Evolutionary conservation across 2,329 filamentous ascomycete species (phyloP).

Genomic region (Penicillium sp.): DNA sequence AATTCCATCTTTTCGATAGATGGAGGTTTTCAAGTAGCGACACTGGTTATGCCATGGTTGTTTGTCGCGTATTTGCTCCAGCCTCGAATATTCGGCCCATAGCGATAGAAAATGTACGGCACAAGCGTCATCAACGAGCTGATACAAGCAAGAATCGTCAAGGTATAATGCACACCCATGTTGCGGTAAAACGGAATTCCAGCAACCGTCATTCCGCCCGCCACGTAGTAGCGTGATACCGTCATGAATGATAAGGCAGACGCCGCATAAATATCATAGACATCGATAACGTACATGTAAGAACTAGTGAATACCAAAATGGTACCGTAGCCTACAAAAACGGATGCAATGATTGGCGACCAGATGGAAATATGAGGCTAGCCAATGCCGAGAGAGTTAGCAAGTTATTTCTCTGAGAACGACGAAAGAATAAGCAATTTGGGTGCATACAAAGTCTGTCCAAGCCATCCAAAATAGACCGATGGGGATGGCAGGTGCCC

Average conservation of each 20-base stretch:
- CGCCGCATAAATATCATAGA: slow-evolving; percentile 59
- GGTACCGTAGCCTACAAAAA: slow-evolving; percentile 57
- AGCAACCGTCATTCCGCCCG: slow-evolving; percentile 44
- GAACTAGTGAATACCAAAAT: slow-evolving; percentile 56
- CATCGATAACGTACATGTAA: slow-evolving; percentile 64
- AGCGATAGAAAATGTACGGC: slow-evolving; percentile 41
- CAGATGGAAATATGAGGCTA: slow-evolving; percentile 50
- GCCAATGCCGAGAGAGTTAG: not conserved
- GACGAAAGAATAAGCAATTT: not conserved
- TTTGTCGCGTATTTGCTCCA: slow-evolving; percentile 15
- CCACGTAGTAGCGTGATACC: slow-evolving; percentile 46
- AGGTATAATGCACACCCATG: slow-evolving; percentile 48
- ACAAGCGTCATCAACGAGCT: slow-evolving; percentile 47
- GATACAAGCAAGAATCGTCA: slow-evolving; percentile 48
- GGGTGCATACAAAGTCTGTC: slow-evolving; percentile 43
- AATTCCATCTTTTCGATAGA: not conserved
- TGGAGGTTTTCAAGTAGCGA: not conserved
- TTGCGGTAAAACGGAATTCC: slow-evolving; percentile 46
- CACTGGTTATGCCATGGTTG: not conserved
- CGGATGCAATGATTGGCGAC: slow-evolving; percentile 56
- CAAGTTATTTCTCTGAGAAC: not conserved
- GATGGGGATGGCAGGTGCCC: slow-evolving; percentile 56
- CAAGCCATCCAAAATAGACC: slow-evolving; percentile 65
- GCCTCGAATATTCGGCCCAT: slow-evolving; percentile 24
- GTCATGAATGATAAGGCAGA: slow-evolving; percentile 52